These are phyloP conservation scores for Debaryomyces udenii DNA, from an alignment of 1,139 yeast genomes.

Conservation along the genomic window DNA sequence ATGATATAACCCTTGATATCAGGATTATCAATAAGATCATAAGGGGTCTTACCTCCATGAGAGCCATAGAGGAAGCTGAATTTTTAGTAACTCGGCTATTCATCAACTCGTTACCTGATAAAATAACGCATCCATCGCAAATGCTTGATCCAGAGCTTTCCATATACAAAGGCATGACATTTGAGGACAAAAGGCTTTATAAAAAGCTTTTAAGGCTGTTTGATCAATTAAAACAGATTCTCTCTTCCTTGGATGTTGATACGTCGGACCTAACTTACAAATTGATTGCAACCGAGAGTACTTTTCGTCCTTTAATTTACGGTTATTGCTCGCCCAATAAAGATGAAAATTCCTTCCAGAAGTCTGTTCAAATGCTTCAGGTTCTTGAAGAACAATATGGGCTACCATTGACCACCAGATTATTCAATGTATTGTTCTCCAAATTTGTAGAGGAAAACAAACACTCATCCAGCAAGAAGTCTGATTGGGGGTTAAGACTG, in stretches of 20 bases:
- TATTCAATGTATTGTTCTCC: slow-evolving; percentile 21
- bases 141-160: slow-evolving; percentile 15
- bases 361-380: slow-evolving; percentile 19
- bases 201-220: slow-evolving; percentile 22
- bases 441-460: slow-evolving; percentile 10
- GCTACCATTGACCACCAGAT: slow-evolving; percentile 33
- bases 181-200: slow-evolving; percentile 22
- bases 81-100: slow-evolving; percentile 12
- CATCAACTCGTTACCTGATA: slow-evolving; percentile 4
- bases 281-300: slow-evolving; percentile 29
- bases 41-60: slow-evolving; percentile 17
- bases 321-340: slow-evolving; percentile 16
- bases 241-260: slow-evolving; percentile 13
- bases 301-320: slow-evolving; percentile 29
- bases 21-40: slow-evolving; percentile 22
- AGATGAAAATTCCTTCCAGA: slow-evolving; percentile 12
- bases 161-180: slow-evolving; percentile 22
- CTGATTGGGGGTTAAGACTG: slow-evolving; percentile 14
- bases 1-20: slow-evolving; percentile 19
- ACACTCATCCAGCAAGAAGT: neutral
- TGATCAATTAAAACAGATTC: slow-evolving; percentile 31
- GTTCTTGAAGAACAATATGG: slow-evolving; percentile 22
- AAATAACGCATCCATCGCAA: too few relatives aligned
- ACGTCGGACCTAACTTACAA: slow-evolving; percentile 9
- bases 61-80: slow-evolving; percentile 18